Evolutionary conservation across 2,329 filamentous ascomycete species (phyloP), one percentile per base, ranked within the genome.

Genomic region (Fusarium sp.): DNA sequence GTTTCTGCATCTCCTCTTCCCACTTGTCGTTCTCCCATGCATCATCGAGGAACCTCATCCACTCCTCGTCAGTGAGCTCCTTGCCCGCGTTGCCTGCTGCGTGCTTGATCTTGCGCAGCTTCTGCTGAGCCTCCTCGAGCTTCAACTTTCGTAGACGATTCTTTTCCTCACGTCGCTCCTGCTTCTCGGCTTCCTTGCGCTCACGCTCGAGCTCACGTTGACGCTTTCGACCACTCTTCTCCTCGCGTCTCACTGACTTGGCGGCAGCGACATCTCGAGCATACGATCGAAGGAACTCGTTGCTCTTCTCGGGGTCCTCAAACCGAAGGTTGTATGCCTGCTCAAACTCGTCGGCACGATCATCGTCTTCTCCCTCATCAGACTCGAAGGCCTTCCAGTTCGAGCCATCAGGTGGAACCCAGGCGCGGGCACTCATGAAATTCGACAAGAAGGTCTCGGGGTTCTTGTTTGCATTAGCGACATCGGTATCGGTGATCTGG

Each of bases 281-380:
- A 81, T 97, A 97, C 6, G 94, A 93, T 75, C 91, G 89, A 31
- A 99, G 84, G 54, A 91, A 90, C 80, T 97, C 93, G 77, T 97
- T 97, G 74, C 92, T 90, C 77, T 92, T 93, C 64, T 87, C 87
- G 0, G 96, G 93, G 74, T 98, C 92, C 78, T 99, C 96, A 76
- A 99, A 99, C 33, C 96, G 91, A 81, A 97, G 82, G 81, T 99
- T 99, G 82, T 97, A 99, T 4, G 94, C 94, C 70, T 92, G 87
- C 81, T 99, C 96, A 75, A 95, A 97, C 65, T 91, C 89, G 46
- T 98, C 95, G 25, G 94, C 94, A 49, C 88, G 86, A 29, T 92
- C 83, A 51, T 86, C 84, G 2, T 85, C 93, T 56, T 97, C 93
- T 69, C 96, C 94, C 0, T 97, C 93, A 72, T 99, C 96, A 0